Evolutionary conservation across 805 yeast species (phyloP).

Genomic region (Starmera amethionina): DNA sequence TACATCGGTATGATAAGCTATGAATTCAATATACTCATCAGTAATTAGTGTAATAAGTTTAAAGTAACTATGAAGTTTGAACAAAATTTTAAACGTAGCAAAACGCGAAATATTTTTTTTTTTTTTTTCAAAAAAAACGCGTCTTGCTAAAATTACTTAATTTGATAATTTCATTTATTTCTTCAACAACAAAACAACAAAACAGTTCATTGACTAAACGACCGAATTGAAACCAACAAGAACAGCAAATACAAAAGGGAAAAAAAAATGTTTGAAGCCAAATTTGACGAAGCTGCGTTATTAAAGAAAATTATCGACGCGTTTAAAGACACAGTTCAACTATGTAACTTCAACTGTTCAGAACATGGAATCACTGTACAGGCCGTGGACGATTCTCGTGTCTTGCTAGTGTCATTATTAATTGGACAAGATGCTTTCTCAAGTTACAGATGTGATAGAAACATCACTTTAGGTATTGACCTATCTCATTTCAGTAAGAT

Average conservation of each 20-base stretch:
- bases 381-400: conserved; percentile 97
- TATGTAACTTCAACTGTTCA: conserved; percentile 96
- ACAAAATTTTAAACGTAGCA: too few relatives aligned
- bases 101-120: neutral
- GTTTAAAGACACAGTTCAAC: conserved; percentile 86
- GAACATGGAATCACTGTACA: conserved; percentile 91
- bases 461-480: conserved; percentile 85
- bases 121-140: neutral
- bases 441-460: conserved; percentile 92
- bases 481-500: conserved; percentile 81
- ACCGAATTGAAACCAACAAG: neutral
- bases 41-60: too few relatives aligned
- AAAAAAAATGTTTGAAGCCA: conserved; percentile 83
- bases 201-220: neutral
- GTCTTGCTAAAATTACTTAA: neutral
- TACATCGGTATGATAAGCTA: too few relatives aligned
- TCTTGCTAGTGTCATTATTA: conserved; percentile 76
- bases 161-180: neutral
- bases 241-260: neutral
- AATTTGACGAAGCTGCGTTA: conserved; percentile 85
- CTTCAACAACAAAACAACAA: neutral
- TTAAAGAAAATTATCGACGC: conserved; percentile 91
- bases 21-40: too few relatives aligned
- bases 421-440: conserved; percentile 84
- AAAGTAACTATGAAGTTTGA: too few relatives aligned